Base-by-base conservation (phyloP, 2,329 filamentous ascomycete species). In the Ophiocordyceps sinensis region DNA sequence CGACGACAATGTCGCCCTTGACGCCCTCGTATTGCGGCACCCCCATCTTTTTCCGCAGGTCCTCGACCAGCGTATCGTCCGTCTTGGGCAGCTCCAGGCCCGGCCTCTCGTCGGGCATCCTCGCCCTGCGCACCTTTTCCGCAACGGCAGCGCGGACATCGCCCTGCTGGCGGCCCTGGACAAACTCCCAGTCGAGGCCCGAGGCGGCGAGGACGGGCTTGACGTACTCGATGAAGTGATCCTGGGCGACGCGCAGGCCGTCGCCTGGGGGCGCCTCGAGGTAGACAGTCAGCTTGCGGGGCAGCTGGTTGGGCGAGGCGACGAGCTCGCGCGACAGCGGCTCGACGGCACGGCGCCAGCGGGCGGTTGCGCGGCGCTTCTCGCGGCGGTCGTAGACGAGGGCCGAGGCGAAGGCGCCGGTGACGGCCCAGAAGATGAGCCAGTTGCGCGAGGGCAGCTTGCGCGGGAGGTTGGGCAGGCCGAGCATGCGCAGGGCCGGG, bases 371-470 rank as follows among this genome's bases (percentile, higher is more conserved):
- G 46, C 79, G 79, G 53, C 80, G 84, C 69, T 89, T 94, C 65
- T 96, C 82, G 45, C 85, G 80, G 55, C 85, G 85, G 63, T 98
- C 91, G 68, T 98, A 95, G 56, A 91, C 74, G 42, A 96, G 72
- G 40, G 86, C 83, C 14, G 76, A 78, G 6, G 85, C 77, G 56
- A 94, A 82, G 37, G 84, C 76, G 41, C 80, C 80, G 11, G 82
- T 81, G 42, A 96, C 61, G 37, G 82, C 71, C 62, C 88, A 78
- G 66, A 98, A 98, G 54, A 98, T 95, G 64, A 91, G 77, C 91
- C 91, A 98, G 60, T 96, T 96, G 46, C 91, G 83, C 15, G 89
- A 96, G 8, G 91, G 91, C 15, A 98, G 77, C 61, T 79, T 86
- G 51, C 79, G 73, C 44, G 84, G 82, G 45, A 95, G 75, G 50